Evolutionary conservation across 768 basidiomycete species (phyloP), one percentile per base, ranked within the genome.

Genomic region (Leccinum subgranulosum): DNA sequence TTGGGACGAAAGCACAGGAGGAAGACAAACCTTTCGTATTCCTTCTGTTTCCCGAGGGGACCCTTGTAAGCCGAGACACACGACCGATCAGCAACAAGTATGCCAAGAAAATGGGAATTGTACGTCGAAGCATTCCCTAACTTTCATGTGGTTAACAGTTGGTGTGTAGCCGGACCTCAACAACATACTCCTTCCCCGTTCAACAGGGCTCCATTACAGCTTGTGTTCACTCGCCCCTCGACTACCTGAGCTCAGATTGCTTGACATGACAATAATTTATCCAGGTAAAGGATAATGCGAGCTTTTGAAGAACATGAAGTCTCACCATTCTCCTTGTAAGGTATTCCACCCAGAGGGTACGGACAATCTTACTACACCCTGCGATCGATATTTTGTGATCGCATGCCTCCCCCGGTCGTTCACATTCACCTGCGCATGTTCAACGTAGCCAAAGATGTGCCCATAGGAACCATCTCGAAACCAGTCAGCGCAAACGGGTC

Each of bases 21-120:
- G 78, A 84, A 66, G 81, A 88, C 60, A 83, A 79, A 25, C 88
- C 92, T 0, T 77, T 97, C 45, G 86, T 87, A 60, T 84, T 96
- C 64, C 78, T 98, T 55, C 79, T 98, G 48, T 98, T 95, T 70
- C 97, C 97, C 0, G 97, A 99, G 71, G 97, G 97, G 29, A 98
- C 96, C 4, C 86, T 98, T 27, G 88, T 95, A 14, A 94, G 92
- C 71, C 81, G 83, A 60, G 78, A 94, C 60, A 98, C 95, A 4
- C 74, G 92, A 49, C 93, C 92, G 0, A 79, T 88, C 62, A 94
- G 90, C 72, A 85, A 84, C 74, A 88, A 87, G 65, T 98, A 86
- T 68, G 94, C 95, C 6, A 87, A 93, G 56, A 94, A 91, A 75
- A 83, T 86, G 66, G 91, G 89, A 6, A 85, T 96, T 56, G 94